These are phyloP conservation scores for Bipolaris victoriae DNA, from an alignment of 2,329 filamentous ascomycete genomes.

Conservation along the genomic window DNA sequence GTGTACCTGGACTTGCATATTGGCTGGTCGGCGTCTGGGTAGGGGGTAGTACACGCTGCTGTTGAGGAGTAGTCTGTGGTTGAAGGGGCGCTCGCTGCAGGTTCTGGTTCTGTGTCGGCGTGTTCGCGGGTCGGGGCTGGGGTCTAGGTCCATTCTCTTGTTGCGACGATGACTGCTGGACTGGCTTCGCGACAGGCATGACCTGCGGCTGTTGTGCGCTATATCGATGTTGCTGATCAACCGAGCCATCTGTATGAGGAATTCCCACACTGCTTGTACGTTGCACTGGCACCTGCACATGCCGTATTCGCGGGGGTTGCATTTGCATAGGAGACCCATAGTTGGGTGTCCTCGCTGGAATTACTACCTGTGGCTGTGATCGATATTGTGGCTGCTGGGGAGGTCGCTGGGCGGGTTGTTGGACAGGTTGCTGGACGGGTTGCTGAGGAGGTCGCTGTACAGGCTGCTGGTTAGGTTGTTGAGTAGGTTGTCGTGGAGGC, in stretches of 20 bases:
- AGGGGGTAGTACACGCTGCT: conserved; percentile 27
- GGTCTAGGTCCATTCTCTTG: conserved; percentile 37
- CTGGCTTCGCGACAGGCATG: conserved; percentile 46
- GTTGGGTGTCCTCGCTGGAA: conserved; percentile 31
- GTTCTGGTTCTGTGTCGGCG: conserved; percentile 26
- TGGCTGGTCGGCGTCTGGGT: conserved; percentile 35
- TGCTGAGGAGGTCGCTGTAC: conserved; percentile 18
- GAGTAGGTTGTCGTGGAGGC: conserved; percentile 11
- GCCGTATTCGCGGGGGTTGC: conserved; percentile 36
- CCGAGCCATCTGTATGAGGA: conserved; percentile 23
- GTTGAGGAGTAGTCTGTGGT: conserved; percentile 41
- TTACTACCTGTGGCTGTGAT: conserved; percentile 38
- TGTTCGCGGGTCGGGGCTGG: conserved; percentile 40
- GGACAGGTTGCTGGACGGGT: conserved; percentile 21
- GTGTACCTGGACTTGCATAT: conserved; percentile 39
- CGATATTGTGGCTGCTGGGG: conserved; percentile 22
- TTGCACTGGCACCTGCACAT: conserved; percentile 38
- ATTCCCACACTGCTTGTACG: conserved; percentile 23
- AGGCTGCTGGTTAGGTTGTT: neutral
- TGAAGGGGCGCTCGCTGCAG: conserved; percentile 39
- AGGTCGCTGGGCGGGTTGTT: conserved; percentile 19
- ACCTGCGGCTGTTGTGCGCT: conserved; percentile 23
- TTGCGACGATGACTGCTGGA: conserved; percentile 47
- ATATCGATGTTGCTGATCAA: conserved; percentile 23
- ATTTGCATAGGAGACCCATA: conserved; percentile 33